A percentile compares a stretch with the other conserved stretches of the same genome.
phyloP scores from a whole-genome alignment of 1,284 basidiomycete species.

The Meira miltonrushii region DNA sequence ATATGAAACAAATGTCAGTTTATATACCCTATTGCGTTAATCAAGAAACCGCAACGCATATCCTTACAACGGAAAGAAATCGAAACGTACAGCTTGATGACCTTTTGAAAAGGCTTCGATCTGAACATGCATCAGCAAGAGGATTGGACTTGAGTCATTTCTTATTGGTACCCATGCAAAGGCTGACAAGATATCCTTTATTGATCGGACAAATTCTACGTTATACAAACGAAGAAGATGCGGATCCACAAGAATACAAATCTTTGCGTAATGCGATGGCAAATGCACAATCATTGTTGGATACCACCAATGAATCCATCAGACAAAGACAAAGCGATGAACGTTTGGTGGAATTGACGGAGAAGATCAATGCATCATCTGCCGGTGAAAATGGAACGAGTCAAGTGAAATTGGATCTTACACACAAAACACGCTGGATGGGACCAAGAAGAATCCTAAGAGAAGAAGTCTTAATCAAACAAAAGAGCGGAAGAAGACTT shows the following conservation, averaged over 20 bases:
- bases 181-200: conserved; percentile 83
- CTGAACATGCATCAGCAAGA: conserved; percentile 68
- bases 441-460: conserved; percentile 70
- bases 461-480: conserved; percentile 72
- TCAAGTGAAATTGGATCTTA: conserved; percentile 61
- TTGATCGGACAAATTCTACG: conserved; percentile 76
- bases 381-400: conserved; percentile 10
- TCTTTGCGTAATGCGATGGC: conserved; percentile 61
- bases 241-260: conserved; percentile 54
- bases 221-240: conserved; percentile 66
- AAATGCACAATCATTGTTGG: conserved; percentile 68
- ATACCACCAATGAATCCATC: conserved; percentile 80
- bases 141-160: conserved; percentile 86
- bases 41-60: conserved; percentile 71
- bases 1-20: conserved; percentile 70
- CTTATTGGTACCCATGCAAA: conserved; percentile 89
- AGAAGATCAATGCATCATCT: conserved; percentile 67
- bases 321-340: conserved; percentile 75
- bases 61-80: conserved; percentile 69
- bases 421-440: conserved; percentile 74
- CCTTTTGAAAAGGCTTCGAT: conserved; percentile 69
- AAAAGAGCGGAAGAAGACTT: conserved; percentile 75
- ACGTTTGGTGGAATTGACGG: conserved; percentile 66
- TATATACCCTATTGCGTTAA: conserved; percentile 91
- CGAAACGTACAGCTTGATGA: conserved; percentile 64